These are phyloP conservation scores for Alopecurus myosuroides DNA, from an alignment of 176 grass and related monocot species.

Conservation along the genomic window DNA sequence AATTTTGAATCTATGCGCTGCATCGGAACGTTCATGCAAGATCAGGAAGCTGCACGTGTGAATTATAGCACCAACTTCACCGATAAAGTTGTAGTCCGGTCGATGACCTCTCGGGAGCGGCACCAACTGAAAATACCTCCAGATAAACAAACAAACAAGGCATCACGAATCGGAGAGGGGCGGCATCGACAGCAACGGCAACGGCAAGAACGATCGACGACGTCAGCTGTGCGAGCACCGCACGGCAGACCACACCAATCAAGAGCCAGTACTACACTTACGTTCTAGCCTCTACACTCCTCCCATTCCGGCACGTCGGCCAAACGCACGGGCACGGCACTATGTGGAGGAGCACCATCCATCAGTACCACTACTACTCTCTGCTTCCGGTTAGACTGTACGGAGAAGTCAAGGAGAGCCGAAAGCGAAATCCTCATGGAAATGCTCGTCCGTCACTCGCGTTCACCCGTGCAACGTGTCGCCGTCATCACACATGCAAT, in stretches of 20 bases:
- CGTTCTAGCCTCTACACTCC: background rate
- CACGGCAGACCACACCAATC: background rate
- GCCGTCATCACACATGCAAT: background rate
- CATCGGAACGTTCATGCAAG: background rate
- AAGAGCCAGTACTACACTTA: background rate
- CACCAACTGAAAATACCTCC: background rate
- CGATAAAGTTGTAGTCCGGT: background rate
- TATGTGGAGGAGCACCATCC: background rate
- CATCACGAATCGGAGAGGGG: background rate
- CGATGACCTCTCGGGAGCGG: background rate
- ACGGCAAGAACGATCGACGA: background rate
- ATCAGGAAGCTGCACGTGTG: background rate
- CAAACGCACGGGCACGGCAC: background rate
- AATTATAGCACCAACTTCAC: background rate
- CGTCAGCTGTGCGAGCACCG: background rate
- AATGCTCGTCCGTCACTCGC: background rate
- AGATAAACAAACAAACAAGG: background rate
- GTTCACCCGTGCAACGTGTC: background rate
- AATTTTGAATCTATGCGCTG: background rate
- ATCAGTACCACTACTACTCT: background rate
- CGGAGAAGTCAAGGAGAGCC: background rate
- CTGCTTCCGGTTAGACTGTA: background rate
- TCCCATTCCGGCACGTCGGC: background rate
- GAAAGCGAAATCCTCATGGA: slow-evolving; percentile 7
- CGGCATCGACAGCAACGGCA: background rate